Evolutionary conservation across 345 rosid genomes (phyloP).

Genomic region (Hibiscus syriacus): DNA sequence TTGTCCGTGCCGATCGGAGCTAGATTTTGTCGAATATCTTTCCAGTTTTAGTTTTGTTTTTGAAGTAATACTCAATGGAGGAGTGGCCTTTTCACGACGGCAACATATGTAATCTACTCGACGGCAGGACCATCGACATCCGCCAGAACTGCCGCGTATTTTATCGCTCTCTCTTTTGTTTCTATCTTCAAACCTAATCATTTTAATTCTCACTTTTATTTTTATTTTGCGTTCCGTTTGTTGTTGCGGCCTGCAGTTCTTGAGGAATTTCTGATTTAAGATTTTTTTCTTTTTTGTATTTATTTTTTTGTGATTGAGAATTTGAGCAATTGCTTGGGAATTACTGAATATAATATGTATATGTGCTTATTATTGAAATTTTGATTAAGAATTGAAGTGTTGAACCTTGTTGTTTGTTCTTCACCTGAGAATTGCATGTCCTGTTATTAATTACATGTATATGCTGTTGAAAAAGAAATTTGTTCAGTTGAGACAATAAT

Average conservation of each 20-base stretch:
- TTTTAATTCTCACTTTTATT: background rate
- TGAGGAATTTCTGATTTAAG: background rate
- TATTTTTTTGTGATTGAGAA: background rate
- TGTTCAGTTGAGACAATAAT: too few species aligned
- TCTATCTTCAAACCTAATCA: background rate
- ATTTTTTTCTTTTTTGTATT: conserved; percentile 2
- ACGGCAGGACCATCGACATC: conserved; percentile 32
- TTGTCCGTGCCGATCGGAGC: background rate
- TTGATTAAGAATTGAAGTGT: background rate
- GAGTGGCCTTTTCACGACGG: conserved; percentile 53
- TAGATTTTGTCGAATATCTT: background rate
- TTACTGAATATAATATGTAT: background rate
- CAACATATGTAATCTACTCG: conserved; percentile 48
- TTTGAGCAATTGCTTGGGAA: background rate
- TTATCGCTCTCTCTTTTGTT: background rate
- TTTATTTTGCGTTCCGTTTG: background rate
- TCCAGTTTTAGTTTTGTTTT: background rate
- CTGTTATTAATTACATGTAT: too few species aligned
- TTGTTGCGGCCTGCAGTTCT: background rate
- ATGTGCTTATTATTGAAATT: background rate
- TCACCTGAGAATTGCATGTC: background rate
- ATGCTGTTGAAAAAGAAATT: too few species aligned
- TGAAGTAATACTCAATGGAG: conserved; percentile 27
- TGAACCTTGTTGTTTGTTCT: background rate
- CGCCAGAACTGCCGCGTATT: conserved; percentile 32